A percentile compares a stretch with the other conserved stretches of the same genome.
Conservation (phyloP, 768 basidiomycete genomes). For the Rhodocollybia butyracea region DNA sequence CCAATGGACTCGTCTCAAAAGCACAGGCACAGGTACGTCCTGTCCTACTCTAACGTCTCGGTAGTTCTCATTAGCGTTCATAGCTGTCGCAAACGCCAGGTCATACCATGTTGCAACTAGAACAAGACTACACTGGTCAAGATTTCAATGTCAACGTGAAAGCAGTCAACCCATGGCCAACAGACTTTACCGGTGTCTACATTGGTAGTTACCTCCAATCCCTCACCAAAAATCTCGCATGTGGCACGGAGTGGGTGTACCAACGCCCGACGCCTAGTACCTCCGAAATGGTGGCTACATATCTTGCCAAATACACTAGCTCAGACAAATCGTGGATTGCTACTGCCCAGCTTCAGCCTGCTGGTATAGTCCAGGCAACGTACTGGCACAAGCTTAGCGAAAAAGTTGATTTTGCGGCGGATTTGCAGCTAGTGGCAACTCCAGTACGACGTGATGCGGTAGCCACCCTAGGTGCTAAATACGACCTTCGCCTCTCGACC, state of each 20-base stretch:
- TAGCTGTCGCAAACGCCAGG: slow-evolving; percentile 75
- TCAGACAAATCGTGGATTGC: slow-evolving; percentile 83
- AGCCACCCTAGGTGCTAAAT: slow-evolving; percentile 94
- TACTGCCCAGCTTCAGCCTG: slow-evolving; percentile 83
- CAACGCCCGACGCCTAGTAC: slow-evolving; percentile 75
- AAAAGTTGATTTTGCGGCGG: slow-evolving; percentile 96
- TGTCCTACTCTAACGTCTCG: background rate
- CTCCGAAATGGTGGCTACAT: slow-evolving; percentile 69
- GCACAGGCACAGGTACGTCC: slow-evolving; percentile 76
- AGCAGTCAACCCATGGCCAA: slow-evolving; percentile 86
- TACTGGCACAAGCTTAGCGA: slow-evolving; percentile 97
- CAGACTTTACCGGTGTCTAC: slow-evolving; percentile 88
- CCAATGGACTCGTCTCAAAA: slow-evolving; percentile 73
- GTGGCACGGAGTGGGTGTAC: slow-evolving; percentile 82
- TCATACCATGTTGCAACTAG: slow-evolving; percentile 89
- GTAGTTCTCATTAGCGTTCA: slow-evolving; percentile 5
- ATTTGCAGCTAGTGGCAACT: slow-evolving; percentile 78
- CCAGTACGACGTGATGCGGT: slow-evolving; percentile 85
- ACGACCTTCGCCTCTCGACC: slow-evolving; percentile 89
- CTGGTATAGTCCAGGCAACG: slow-evolving; percentile 83
- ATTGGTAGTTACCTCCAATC: slow-evolving; percentile 92
- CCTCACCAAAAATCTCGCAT: slow-evolving; percentile 81
- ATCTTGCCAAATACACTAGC: slow-evolving; percentile 77
- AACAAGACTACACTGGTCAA: slow-evolving; percentile 89
- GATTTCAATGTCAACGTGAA: slow-evolving; percentile 88